Percentiles rank a stretch among this genome's conserved stretches.
These are phyloP conservation scores for Scheffersomyces cryptocercus DNA, from an alignment of 1,139 yeast genomes.

Conservation along the genomic window DNA sequence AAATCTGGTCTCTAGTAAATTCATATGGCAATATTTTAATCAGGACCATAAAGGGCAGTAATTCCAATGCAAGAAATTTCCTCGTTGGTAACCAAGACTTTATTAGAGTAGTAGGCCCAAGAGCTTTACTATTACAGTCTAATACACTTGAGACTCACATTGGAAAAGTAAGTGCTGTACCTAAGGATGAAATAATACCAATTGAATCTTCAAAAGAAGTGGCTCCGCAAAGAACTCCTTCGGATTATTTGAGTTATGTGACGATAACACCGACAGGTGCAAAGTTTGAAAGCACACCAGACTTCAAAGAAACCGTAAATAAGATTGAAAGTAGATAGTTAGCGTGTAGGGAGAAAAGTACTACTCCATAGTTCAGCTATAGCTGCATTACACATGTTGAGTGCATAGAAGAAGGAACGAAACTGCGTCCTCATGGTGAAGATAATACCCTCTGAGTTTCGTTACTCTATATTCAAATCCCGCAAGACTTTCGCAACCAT, in stretches of 20 bases:
- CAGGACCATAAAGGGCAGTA: not conserved
- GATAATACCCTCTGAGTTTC: too few relatives aligned
- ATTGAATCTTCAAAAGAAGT: not conserved
- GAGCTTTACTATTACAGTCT: slow-evolving; percentile 53
- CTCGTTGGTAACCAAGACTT: slow-evolving; percentile 39
- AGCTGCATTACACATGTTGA: too few relatives aligned
- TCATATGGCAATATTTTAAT: not conserved
- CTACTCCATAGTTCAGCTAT: too few relatives aligned
- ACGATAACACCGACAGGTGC: slow-evolving; percentile 41
- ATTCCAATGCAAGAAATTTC: slow-evolving; percentile 14
- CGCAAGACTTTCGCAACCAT: too few relatives aligned
- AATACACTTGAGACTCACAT: slow-evolving; percentile 13
- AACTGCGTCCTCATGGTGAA: too few relatives aligned
- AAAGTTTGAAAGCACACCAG: slow-evolving; percentile 42
- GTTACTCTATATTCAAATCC: too few relatives aligned
- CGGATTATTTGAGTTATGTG: slow-evolving; percentile 51
- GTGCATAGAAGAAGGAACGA: too few relatives aligned
- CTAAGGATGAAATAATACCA: not conserved
- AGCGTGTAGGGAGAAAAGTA: not conserved
- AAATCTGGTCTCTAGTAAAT: not conserved
- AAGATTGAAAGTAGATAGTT: slow-evolving; percentile 19
- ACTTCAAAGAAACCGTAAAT: slow-evolving; percentile 40
- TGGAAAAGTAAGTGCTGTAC: not conserved
- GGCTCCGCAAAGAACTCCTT: slow-evolving; percentile 15
- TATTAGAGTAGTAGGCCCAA: slow-evolving; percentile 55